These are phyloP conservation scores for Neurospora terricola DNA, from an alignment of 495 filamentous ascomycete species.

Conservation along the genomic window DNA sequence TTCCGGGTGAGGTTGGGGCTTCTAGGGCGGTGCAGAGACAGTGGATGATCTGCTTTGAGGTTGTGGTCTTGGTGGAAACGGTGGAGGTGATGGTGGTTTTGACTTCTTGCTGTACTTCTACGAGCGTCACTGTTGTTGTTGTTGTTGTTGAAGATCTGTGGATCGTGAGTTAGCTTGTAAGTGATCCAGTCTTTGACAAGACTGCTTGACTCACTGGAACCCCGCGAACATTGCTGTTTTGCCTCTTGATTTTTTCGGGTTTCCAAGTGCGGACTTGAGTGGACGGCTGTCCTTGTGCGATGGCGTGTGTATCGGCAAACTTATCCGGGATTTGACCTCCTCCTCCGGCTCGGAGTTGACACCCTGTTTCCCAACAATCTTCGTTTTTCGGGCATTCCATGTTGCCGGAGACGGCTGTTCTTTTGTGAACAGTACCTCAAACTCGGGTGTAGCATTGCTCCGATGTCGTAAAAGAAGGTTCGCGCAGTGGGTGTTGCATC, in stretches of 20 bases:
- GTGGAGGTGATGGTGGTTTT: background rate
- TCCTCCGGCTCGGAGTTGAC: background rate
- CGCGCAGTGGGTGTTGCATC: slow-evolving; percentile 19
- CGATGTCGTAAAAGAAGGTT: slow-evolving; percentile 25
- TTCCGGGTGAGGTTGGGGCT: background rate
- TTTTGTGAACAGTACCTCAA: slow-evolving; percentile 14
- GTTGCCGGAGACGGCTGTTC: background rate
- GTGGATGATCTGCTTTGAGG: background rate
- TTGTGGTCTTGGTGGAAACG: background rate
- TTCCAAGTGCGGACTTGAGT: background rate
- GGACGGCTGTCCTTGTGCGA: background rate
- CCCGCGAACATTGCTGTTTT: background rate
- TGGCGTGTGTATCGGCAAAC: background rate
- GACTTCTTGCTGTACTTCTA: background rate
- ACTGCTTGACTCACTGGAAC: background rate
- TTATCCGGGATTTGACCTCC: background rate
- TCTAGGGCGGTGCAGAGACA: background rate
- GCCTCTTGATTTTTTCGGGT: fast-evolving
- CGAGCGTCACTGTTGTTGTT: background rate
- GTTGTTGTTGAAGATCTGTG: background rate
- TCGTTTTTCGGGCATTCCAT: slow-evolving; percentile 5
- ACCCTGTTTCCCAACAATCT: background rate
- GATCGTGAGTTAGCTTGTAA: too few species aligned
- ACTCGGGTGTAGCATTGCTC: slow-evolving; percentile 13
- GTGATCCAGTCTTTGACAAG: too few species aligned